Evolutionary conservation across 2,329 filamentous ascomycete genomes (phyloP).

Genomic region (Aspergillus fumigatiaffinis): DNA sequence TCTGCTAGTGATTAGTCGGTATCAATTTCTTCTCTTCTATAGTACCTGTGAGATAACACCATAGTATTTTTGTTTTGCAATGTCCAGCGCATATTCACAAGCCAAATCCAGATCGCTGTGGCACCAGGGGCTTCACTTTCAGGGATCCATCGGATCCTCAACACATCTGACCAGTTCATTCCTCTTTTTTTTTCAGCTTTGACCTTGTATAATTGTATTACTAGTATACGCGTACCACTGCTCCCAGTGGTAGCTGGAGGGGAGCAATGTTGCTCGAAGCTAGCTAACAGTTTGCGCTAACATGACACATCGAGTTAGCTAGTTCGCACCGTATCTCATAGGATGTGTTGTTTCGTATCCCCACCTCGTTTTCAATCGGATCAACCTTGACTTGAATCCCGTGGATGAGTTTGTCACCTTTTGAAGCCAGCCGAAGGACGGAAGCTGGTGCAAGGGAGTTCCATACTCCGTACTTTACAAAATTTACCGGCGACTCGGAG

Average conservation of each 20-base stretch:
- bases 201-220: not conserved
- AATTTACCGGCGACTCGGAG: slow-evolving; percentile 9
- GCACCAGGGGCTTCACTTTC: not conserved
- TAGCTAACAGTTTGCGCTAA: not conserved
- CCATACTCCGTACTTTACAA: not conserved
- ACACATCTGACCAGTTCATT: not conserved
- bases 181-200: not conserved
- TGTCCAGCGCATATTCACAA: not conserved
- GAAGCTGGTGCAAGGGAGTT: not conserved
- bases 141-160: not conserved
- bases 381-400: not conserved
- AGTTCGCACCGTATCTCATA: too few relatives aligned
- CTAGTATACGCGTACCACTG: not conserved
- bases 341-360: not conserved
- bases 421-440: too few relatives aligned
- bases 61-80: not conserved
- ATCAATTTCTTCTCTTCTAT: not conserved
- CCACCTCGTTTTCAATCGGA: not conserved
- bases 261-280: not conserved
- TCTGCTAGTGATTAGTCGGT: not conserved
- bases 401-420: not conserved
- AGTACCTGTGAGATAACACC: not conserved
- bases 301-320: not conserved
- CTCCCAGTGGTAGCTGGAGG: not conserved
- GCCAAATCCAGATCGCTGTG: too few relatives aligned